phyloP scores from a whole-genome alignment of 2,329 filamentous ascomycete genomes.

The Diaporthe vexans region DNA sequence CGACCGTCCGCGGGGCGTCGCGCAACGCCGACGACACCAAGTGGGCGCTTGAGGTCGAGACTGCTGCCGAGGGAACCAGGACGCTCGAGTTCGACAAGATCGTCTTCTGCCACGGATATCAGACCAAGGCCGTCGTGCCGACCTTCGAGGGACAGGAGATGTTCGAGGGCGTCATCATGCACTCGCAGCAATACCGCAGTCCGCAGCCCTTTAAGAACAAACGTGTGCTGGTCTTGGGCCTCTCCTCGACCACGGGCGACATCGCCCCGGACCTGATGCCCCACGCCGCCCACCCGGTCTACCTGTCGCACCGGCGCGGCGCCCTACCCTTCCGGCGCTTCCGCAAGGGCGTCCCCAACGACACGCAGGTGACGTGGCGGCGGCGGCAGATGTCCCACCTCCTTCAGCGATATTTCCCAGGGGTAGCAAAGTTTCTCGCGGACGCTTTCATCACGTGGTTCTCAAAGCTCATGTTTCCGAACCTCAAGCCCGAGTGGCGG shows the following conservation, averaged over 20 bases:
- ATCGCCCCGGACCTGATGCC: constrained; percentile 40
- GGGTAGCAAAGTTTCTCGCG: constrained; percentile 38
- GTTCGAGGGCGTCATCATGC: constrained; percentile 39
- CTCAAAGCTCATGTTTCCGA: constrained; percentile 42
- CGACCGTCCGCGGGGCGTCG: constrained; percentile 43
- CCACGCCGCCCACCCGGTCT: constrained; percentile 40
- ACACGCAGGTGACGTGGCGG: constrained; percentile 47
- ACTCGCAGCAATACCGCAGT: constrained; percentile 42
- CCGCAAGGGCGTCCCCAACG: constrained; percentile 36
- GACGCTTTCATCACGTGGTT: constrained; percentile 30
- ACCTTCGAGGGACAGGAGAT: constrained; percentile 38
- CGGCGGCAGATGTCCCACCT: constrained; percentile 42
- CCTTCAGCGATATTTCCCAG: constrained; percentile 43
- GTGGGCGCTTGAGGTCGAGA: constrained; percentile 50
- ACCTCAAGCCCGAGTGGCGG: constrained; percentile 49
- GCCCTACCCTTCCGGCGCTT: constrained; percentile 38
- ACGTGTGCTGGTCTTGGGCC: constrained; percentile 42
- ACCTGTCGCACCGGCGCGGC: constrained; percentile 42
- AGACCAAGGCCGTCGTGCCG: constrained; percentile 37
- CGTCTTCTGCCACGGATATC: constrained; percentile 40
- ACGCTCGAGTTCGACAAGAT: constrained; percentile 45
- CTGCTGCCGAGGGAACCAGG: constrained; percentile 33
- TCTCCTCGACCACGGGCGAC: constrained; percentile 42
- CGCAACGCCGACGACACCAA: constrained; percentile 43
- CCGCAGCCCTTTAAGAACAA: constrained; percentile 39